Percentiles rank a stretch among this genome's conserved stretches.
Conservation (phyloP, 2,329 filamentous ascomycete species). For the Cordyceps cateniannulata region DNA sequence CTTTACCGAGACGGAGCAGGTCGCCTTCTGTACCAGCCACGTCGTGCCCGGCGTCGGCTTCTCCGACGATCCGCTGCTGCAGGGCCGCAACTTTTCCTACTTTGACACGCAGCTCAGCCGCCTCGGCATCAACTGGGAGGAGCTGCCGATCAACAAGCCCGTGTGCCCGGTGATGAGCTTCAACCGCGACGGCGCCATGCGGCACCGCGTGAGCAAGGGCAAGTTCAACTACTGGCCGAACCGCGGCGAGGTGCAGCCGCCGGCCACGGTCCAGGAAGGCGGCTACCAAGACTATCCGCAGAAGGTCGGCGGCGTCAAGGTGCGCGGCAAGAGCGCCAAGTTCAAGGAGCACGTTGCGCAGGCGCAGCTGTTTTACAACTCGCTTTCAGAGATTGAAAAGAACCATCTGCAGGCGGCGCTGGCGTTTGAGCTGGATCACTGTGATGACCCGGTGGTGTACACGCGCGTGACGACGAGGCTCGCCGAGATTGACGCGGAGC, state of each 20-base stretch:
- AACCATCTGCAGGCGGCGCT: slow-evolving; percentile 65
- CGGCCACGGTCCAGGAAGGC: slow-evolving; percentile 54
- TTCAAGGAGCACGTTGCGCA: slow-evolving; percentile 74
- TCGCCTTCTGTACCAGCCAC: slow-evolving; percentile 75
- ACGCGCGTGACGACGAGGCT: slow-evolving; percentile 62
- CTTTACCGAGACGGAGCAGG: slow-evolving; percentile 77
- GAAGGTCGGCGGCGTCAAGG: slow-evolving; percentile 64
- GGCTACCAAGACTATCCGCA: slow-evolving; percentile 61
- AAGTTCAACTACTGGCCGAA: slow-evolving; percentile 60
- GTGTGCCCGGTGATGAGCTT: slow-evolving; percentile 70
- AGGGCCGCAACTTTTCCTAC: slow-evolving; percentile 66
- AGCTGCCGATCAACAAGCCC: slow-evolving; percentile 70
- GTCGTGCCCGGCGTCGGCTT: slow-evolving; percentile 73
- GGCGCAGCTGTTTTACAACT: slow-evolving; percentile 80
- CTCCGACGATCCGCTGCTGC: slow-evolving; percentile 66
- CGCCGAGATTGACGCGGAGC: slow-evolving; percentile 62
- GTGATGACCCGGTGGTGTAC: slow-evolving; percentile 72
- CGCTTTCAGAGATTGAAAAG: slow-evolving; percentile 60
- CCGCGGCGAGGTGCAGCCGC: slow-evolving; percentile 57
- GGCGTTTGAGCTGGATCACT: slow-evolving; percentile 74
- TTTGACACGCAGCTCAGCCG: slow-evolving; percentile 63
- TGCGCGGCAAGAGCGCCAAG: slow-evolving; percentile 61
- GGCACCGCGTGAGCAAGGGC: slow-evolving; percentile 65
- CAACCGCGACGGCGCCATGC: slow-evolving; percentile 66
- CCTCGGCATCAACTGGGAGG: slow-evolving; percentile 68